Conservation (phyloP, 352 stramenopile species). For the Phytopythium montanum region DNA sequence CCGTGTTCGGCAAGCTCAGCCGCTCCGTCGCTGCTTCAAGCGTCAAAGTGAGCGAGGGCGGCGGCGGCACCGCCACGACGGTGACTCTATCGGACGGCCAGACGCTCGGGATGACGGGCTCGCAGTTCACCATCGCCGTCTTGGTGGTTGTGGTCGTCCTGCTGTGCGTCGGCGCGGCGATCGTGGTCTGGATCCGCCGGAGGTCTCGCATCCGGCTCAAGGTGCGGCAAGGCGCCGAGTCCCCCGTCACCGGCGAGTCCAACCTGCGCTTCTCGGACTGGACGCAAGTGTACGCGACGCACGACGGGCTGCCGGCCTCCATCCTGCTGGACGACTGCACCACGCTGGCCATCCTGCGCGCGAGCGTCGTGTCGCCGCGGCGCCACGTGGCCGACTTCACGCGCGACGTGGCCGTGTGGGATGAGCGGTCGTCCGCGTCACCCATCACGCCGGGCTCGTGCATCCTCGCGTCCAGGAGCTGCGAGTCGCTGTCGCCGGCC, state of each 20-base stretch:
- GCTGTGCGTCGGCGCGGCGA: neutral
- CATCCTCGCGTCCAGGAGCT: constrained; percentile 22
- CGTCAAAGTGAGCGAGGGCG: neutral
- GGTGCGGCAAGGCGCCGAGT: neutral
- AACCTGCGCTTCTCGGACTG: constrained; percentile 38
- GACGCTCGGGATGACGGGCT: neutral
- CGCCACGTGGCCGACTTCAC: constrained; percentile 44
- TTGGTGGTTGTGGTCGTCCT: constrained; percentile 1
- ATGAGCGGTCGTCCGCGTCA: constrained; percentile 39
- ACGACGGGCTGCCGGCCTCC: constrained; percentile 30
- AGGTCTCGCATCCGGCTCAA: neutral
- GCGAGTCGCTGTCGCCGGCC: constrained; percentile 25
- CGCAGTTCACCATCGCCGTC: constrained; percentile 4
- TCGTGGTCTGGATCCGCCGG: constrained; percentile 6
- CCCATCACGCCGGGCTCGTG: constrained; percentile 45
- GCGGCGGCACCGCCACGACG: neutral
- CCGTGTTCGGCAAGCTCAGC: neutral
- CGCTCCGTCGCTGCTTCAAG: neutral
- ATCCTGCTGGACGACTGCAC: constrained; percentile 35
- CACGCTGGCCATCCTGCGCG: constrained; percentile 45
- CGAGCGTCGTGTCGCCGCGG: constrained; percentile 26
- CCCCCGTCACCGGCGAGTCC: constrained; percentile 18
- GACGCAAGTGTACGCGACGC: constrained; percentile 38
- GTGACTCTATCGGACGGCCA: neutral
- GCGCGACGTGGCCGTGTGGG: constrained; percentile 40